Percentiles rank a stretch among this genome's conserved stretches.
phyloP scores from a whole-genome alignment of 805 yeast species.

The Cyberlindnera samutprakarnensis region DNA sequence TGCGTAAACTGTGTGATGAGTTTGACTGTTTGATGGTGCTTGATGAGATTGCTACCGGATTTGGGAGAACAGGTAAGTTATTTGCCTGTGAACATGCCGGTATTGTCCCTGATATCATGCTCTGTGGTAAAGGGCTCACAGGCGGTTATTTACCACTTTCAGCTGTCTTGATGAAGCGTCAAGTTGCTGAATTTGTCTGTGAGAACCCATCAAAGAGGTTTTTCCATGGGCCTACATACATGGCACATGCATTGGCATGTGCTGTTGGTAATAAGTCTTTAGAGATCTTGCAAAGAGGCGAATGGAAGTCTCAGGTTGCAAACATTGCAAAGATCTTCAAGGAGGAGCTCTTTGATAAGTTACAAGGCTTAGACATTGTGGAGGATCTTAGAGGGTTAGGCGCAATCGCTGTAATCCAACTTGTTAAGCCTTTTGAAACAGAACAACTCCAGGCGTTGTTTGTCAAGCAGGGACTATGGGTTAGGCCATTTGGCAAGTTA shows the following conservation, averaged over 20 bases:
- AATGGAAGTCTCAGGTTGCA: slow-evolving; percentile 1
- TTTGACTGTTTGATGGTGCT: slow-evolving; percentile 26
- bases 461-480: slow-evolving; percentile 2
- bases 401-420: slow-evolving; percentile 2
- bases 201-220: slow-evolving; percentile 2
- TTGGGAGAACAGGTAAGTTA: slow-evolving; percentile 4
- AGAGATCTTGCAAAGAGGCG: slow-evolving; percentile 1
- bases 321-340: slow-evolving; percentile 1
- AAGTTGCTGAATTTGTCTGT: slow-evolving; percentile 2
- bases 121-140: slow-evolving; percentile 21
- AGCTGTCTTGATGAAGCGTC: slow-evolving; percentile 14
- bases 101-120: slow-evolving; percentile 21
- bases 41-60: slow-evolving; percentile 28
- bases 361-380: neutral
- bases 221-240: slow-evolving; percentile 3
- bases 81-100: slow-evolving; percentile 28
- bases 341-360: neutral
- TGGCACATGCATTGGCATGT: slow-evolving; percentile 3
- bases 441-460: slow-evolving; percentile 1
- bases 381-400: slow-evolving; percentile 3
- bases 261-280: slow-evolving; percentile 3
- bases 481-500: slow-evolving; percentile 3
- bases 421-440: slow-evolving; percentile 1
- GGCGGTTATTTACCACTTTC: slow-evolving; percentile 23
- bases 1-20: slow-evolving; percentile 25